These are phyloP conservation scores for Volvariella volvacea DNA, from an alignment of 1,284 basidiomycete species.

Conservation along the genomic window DNA sequence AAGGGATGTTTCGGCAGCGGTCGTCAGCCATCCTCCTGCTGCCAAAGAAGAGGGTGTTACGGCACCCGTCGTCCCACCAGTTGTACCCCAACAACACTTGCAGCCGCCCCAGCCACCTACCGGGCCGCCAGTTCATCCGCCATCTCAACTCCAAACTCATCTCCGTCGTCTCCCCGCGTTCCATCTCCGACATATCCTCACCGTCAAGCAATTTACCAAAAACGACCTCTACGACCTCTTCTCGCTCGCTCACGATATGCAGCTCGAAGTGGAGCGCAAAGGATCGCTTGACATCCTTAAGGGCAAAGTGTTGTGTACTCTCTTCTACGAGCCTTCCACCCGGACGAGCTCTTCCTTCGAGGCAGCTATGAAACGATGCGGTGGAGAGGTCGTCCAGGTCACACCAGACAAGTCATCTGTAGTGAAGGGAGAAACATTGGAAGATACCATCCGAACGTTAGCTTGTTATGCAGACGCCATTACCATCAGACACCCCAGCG, in stretches of 20 bases:
- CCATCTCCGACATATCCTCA: constrained; percentile 81
- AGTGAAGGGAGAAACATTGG: constrained; percentile 89
- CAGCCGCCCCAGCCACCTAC: neutral
- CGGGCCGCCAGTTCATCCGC: constrained; percentile 21
- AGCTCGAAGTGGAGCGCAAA: constrained; percentile 88
- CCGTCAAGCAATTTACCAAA: constrained; percentile 90
- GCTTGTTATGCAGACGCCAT: constrained; percentile 96
- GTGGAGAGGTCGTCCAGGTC: constrained; percentile 90
- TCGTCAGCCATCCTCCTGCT: constrained; percentile 42
- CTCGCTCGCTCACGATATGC: constrained; percentile 95
- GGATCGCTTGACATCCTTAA: constrained; percentile 87
- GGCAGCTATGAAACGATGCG: constrained; percentile 97
- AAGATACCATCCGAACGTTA: constrained; percentile 92
- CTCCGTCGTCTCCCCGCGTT: constrained; percentile 34
- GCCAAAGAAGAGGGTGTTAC: constrained; percentile 3
- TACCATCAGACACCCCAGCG: constrained; percentile 90
- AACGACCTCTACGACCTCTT: constrained; percentile 94
- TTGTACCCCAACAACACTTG: constrained; percentile 16
- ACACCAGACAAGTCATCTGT: constrained; percentile 83
- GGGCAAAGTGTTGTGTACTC: constrained; percentile 88
- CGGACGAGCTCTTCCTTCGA: constrained; percentile 97
- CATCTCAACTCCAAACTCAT: constrained; percentile 24
- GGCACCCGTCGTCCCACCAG: constrained; percentile 16
- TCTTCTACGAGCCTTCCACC: constrained; percentile 98
- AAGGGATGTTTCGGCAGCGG: constrained; percentile 75